Conservation (phyloP, 768 basidiomycete species). For the Pulveroboletus sp. region DNA sequence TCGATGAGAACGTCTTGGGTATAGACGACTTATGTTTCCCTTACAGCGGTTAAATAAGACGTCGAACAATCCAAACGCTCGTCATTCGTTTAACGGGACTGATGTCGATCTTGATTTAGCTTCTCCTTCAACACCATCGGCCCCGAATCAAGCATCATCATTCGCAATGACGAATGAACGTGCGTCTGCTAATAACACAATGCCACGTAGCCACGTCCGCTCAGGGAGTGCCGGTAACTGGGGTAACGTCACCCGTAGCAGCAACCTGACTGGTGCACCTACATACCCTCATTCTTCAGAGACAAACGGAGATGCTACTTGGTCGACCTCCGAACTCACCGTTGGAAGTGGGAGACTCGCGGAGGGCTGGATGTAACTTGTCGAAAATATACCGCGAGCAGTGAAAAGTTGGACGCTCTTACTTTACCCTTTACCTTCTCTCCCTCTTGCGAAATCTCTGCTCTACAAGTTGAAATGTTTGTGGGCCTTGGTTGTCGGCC, state of each 20-base stretch:
- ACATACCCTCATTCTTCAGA: slow-evolving; percentile 56
- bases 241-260: slow-evolving; percentile 59
- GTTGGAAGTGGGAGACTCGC: slow-evolving; percentile 50
- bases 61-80: slow-evolving; percentile 50
- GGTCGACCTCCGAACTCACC: slow-evolving; percentile 54
- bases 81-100: slow-evolving; percentile 75
- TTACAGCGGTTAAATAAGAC: slow-evolving; percentile 46
- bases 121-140: slow-evolving; percentile 53
- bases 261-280: slow-evolving; percentile 46
- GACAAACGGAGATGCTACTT: slow-evolving; percentile 52
- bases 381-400: slow-evolving; percentile 6
- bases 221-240: slow-evolving; percentile 83
- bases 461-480: slow-evolving; percentile 6
- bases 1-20: slow-evolving; percentile 4
- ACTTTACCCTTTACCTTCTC: slow-evolving; percentile 9
- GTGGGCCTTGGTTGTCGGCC: slow-evolving; percentile 10
- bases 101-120: slow-evolving; percentile 61
- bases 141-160: slow-evolving; percentile 42
- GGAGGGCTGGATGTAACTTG: slow-evolving; percentile 45
- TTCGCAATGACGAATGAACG: slow-evolving; percentile 39
- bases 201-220: slow-evolving; percentile 63
- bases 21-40: slow-evolving; percentile 19
- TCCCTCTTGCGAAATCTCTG: slow-evolving; percentile 4
- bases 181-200: slow-evolving; percentile 30
- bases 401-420: slow-evolving; percentile 42